Conservation (phyloP, 768 basidiomycete genomes). For the Boletus subcaerulescens region DNA sequence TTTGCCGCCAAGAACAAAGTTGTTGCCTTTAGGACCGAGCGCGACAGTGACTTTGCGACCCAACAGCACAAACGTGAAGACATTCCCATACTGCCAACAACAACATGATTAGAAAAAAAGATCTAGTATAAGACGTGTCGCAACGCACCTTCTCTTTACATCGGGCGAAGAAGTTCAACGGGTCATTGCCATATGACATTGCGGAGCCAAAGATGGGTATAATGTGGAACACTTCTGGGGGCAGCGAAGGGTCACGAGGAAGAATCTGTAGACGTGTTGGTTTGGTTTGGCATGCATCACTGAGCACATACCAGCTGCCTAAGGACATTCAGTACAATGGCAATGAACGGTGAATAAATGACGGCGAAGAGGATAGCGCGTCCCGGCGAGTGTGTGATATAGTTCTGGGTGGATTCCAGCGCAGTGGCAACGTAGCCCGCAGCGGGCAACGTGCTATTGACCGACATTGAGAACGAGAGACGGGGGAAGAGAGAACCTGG, state of each 20-base stretch:
- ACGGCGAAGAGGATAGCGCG: slow-evolving; percentile 39
- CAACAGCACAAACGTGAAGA: slow-evolving; percentile 93
- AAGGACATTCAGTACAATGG: slow-evolving; percentile 69
- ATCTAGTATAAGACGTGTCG: background rate
- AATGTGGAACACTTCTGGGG: slow-evolving; percentile 92
- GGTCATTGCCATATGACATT: slow-evolving; percentile 86
- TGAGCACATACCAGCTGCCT: slow-evolving; percentile 65
- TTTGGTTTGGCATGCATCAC: background rate
- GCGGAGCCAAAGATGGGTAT: slow-evolving; percentile 91
- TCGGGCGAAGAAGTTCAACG: slow-evolving; percentile 79
- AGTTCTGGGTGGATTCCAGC: slow-evolving; percentile 16
- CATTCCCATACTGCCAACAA: slow-evolving; percentile 75
- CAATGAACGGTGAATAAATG: slow-evolving; percentile 66
- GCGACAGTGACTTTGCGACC: slow-evolving; percentile 91
- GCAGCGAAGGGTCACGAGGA: slow-evolving; percentile 67
- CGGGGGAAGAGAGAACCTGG: background rate
- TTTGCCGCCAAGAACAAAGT: slow-evolving; percentile 93
- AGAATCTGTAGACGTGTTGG: slow-evolving; percentile 45
- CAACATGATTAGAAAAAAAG: background rate
- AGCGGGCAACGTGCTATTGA: slow-evolving; percentile 19
- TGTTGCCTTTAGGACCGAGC: slow-evolving; percentile 87
- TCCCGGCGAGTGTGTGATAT: slow-evolving; percentile 24
- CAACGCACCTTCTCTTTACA: slow-evolving; percentile 71
- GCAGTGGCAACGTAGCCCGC: slow-evolving; percentile 25
- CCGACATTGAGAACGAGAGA: slow-evolving; percentile 23